Base-by-base conservation (phyloP, 495 filamentous ascomycete species). In the Talaromyces stipitatus region DNA sequence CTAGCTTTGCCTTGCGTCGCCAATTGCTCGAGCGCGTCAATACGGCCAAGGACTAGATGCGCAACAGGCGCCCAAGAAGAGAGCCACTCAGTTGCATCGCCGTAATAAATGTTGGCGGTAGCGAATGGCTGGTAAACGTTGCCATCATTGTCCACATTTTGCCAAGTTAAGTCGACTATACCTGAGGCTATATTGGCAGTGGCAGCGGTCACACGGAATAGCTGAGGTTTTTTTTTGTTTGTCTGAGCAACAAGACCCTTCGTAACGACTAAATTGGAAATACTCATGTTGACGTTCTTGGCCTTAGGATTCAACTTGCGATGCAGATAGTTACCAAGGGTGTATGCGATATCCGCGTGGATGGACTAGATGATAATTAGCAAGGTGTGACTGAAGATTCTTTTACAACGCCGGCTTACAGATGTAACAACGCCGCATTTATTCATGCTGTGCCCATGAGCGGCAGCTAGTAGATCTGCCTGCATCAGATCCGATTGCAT, bases 381-480 rank as follows among this genome's bases (percentile, higher is more conserved):
- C n/a, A n/a, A n/a, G n/a, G n/a, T n/a, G n/a, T n/a, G n/a, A n/a
- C n/a, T n/a, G n/a, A n/a, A n/a, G n/a, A n/a, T n/a, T n/a, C n/a
- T n/a, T n/a, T n/a, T n/a, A n/a, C n/a, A n/a, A n/a, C n/a, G n/a
- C n/a, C n/a, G n/a, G n/a, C 65, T 57, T 65, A 75, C 71, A 56
- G 69, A 72, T 27, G 73, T 71, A 0, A 65, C 69, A 0, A 74
- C 73, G 18, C 64, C 69, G 55, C 57, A 69, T 2, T 46, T 48
- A 38, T 76, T 76, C 71, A 78, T 78, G 0, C 58, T 55, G 47
- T 76, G 72, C 1, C 72, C 71, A 45, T 60, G 4, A 5, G 61
- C 64, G 0, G 66, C 68, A 23, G 58, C 65, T 0, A 59, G 56
- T 41, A 74, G 66, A 3, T 72, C 71, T 5, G 69, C 41, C 10